Percentiles rank a stretch among this genome's conserved stretches.
phyloP scores from a whole-genome alignment of 192 early-diverging fungal species.

The Mycoemilia scoparia region DNA sequence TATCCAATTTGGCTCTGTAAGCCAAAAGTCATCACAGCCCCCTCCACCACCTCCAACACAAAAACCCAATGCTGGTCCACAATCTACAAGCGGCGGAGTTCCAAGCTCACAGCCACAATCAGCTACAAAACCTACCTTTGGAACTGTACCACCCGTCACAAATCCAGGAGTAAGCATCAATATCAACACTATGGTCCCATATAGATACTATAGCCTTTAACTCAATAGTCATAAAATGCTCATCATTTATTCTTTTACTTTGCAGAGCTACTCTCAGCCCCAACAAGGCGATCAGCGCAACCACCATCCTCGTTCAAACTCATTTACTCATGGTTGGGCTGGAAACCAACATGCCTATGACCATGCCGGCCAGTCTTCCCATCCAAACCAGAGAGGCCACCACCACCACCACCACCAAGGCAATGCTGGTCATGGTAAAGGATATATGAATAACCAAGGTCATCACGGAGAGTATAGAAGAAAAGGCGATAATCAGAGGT shows the following conservation, averaged over 20 bases:
- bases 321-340: slow-evolving; percentile 19
- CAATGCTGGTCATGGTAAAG: too few species aligned
- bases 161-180: slow-evolving; percentile 5
- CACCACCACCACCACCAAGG: slow-evolving; percentile 9
- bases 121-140: slow-evolving; percentile 26
- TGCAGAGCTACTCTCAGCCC: not conserved
- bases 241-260: too few species aligned
- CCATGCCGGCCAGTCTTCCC: slow-evolving; percentile 12
- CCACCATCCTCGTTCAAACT: slow-evolving; percentile 22
- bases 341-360: slow-evolving; percentile 8
- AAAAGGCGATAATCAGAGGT: too few species aligned
- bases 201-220: slow-evolving; percentile 3
- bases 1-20: slow-evolving; percentile 34
- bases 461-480: too few species aligned
- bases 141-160: slow-evolving; percentile 11
- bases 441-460: too few species aligned
- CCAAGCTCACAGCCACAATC: slow-evolving; percentile 14
- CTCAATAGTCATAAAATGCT: too few species aligned
- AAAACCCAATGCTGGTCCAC: slow-evolving; percentile 1
- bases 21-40: slow-evolving; percentile 16
- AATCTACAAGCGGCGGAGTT: slow-evolving; percentile 26
- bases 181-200: slow-evolving; percentile 1
- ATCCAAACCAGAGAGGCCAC: slow-evolving; percentile 12
- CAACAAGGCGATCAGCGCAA: slow-evolving; percentile 11
- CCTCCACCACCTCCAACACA: slow-evolving; percentile 14